A percentile compares a stretch with the other conserved stretches of the same genome.
These are phyloP conservation scores for Vaccinium macrocarpon DNA, from an alignment of 148 eudicot species.

Conservation along the genomic window DNA sequence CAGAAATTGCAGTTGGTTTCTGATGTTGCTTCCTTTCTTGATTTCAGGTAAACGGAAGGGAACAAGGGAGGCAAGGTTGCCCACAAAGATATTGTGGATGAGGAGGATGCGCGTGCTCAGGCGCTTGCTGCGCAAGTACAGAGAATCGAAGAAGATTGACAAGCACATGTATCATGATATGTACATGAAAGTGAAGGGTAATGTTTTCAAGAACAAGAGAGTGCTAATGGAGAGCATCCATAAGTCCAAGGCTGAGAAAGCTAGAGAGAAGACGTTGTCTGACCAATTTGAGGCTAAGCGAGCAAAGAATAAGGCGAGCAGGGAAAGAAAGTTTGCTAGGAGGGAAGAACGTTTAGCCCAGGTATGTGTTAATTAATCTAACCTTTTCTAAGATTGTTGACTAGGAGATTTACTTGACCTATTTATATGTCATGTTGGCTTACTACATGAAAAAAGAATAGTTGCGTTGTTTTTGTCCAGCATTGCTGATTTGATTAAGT, in stretches of 20 bases:
- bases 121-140: slow-evolving; percentile 76
- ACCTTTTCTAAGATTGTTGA: neutral
- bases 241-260: slow-evolving; percentile 92
- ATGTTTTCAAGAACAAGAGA: slow-evolving; percentile 80
- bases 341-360: slow-evolving; percentile 73
- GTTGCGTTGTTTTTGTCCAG: neutral
- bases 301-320: slow-evolving; percentile 81
- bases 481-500: neutral
- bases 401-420: neutral
- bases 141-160: slow-evolving; percentile 86
- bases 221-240: slow-evolving; percentile 87
- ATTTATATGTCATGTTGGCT: neutral
- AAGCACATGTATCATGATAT: slow-evolving; percentile 92
- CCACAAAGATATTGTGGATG: slow-evolving; percentile 81
- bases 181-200: slow-evolving; percentile 93
- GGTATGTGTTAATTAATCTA: slow-evolving; percentile 19
- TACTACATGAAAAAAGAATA: neutral
- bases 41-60: slow-evolving; percentile 79
- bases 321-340: slow-evolving; percentile 72
- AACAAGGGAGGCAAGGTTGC: slow-evolving; percentile 89
- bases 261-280: slow-evolving; percentile 77
- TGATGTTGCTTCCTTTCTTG: neutral
- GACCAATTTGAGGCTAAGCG: slow-evolving; percentile 92
- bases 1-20: neutral
- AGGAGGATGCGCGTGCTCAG: slow-evolving; percentile 84